phyloP scores from a whole-genome alignment of 306 rosid species.

The Vachellia pachyceras region DNA sequence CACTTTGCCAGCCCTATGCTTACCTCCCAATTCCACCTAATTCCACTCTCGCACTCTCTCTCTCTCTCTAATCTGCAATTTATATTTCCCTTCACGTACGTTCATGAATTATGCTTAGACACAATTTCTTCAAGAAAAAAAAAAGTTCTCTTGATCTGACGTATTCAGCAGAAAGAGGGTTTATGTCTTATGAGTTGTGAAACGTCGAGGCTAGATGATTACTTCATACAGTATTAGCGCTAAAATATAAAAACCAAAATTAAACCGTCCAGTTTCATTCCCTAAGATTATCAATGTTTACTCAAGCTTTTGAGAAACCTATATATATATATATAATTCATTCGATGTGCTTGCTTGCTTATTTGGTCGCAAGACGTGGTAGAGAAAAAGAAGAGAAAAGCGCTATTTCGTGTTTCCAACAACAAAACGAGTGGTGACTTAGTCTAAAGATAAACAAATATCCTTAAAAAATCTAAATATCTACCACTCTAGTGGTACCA shows the following conservation, averaged over 20 bases:
- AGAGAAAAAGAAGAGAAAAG: neutral
- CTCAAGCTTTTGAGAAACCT: too few relatives aligned
- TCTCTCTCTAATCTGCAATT: neutral
- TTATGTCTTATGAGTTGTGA: neutral
- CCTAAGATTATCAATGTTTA: too few relatives aligned
- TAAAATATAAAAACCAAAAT: too few relatives aligned
- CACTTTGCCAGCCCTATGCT: conserved; percentile 66
- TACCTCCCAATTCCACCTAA: conserved; percentile 21
- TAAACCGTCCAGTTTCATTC: too few relatives aligned
- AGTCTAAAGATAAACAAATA: neutral
- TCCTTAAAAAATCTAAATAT: conserved; percentile 24
- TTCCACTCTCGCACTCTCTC: too few relatives aligned
- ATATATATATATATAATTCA: too few relatives aligned
- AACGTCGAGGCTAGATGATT: neutral
- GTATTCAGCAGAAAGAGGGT: neutral
- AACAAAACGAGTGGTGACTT: neutral
- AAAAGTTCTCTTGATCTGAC: neutral
- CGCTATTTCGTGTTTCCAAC: neutral
- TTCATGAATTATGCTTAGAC: neutral
- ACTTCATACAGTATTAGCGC: too few relatives aligned
- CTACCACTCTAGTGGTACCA: conserved; percentile 10
- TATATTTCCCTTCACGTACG: neutral
- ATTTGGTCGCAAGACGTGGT: neutral
- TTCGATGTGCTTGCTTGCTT: too few relatives aligned
- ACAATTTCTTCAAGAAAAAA: too few relatives aligned